These are phyloP conservation scores for Gamsiella multidivaricata DNA, from an alignment of 192 early-diverging fungal genomes.

Conservation along the genomic window DNA sequence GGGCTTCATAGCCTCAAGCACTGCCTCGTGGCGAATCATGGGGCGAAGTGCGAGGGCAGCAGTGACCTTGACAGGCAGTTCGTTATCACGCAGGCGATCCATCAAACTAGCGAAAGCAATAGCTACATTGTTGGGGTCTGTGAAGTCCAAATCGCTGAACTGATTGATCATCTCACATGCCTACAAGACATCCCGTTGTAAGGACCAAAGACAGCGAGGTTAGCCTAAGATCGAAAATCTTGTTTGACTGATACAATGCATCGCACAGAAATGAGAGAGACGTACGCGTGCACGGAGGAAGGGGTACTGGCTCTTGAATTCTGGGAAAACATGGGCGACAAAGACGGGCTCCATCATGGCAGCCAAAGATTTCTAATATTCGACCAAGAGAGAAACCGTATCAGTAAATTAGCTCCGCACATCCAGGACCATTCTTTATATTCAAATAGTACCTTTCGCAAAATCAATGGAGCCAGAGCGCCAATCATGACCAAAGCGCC, in stretches of 20 bases:
- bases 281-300: conserved; percentile 86
- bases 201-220: too few species aligned
- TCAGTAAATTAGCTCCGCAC: too few species aligned
- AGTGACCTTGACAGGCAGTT: conserved; percentile 90
- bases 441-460: conserved; percentile 59
- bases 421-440: too few species aligned
- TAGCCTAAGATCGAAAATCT: too few species aligned
- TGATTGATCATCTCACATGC: conserved; percentile 64
- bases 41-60: conserved; percentile 85
- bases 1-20: conserved; percentile 53
- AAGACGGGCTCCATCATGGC: conserved; percentile 88
- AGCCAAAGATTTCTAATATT: conserved; percentile 60
- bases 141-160: conserved; percentile 73
- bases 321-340: conserved; percentile 88
- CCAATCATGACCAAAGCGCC: conserved; percentile 92
- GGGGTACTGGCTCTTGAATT: conserved; percentile 85
- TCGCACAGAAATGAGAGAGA: too few species aligned
- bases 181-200: too few species aligned
- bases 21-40: conserved; percentile 78
- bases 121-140: conserved; percentile 66
- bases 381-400: neutral
- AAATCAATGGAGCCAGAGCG: conserved; percentile 71
- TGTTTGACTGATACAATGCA: too few species aligned
- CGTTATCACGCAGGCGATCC: conserved; percentile 76
- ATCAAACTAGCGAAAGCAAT: conserved; percentile 65